Conservation (phyloP, 1,284 basidiomycete genomes). For the Takashimella tepidaria region DNA sequence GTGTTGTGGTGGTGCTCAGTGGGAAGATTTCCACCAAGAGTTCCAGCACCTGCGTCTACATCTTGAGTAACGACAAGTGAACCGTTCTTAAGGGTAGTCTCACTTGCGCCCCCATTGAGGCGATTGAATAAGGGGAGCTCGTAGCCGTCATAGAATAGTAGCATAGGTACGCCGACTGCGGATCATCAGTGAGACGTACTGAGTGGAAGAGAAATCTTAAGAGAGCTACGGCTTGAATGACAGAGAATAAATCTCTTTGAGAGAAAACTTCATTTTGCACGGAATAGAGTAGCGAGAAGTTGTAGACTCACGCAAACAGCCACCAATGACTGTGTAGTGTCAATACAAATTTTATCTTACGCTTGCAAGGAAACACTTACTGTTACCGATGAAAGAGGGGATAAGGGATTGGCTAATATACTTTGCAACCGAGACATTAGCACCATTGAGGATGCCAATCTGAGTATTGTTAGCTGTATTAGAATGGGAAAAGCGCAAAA, state of each 20-base stretch:
- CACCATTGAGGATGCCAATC: conserved; percentile 36
- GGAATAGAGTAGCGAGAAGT: too few relatives aligned
- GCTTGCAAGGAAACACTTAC: conserved; percentile 17
- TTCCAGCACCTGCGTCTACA: neutral
- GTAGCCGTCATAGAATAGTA: conserved; percentile 3
- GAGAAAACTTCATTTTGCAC: too few relatives aligned
- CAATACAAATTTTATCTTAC: neutral
- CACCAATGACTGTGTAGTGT: conserved; percentile 12
- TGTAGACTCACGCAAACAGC: conserved; percentile 8
- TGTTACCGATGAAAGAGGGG: conserved; percentile 25
- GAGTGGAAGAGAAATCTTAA: too few relatives aligned
- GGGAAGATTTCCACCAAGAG: neutral
- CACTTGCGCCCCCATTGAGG: too few relatives aligned
- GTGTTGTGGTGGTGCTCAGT: neutral
- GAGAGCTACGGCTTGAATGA: too few relatives aligned
- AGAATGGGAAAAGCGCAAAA: too few relatives aligned
- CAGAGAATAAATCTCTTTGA: too few relatives aligned
- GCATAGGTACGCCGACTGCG: conserved; percentile 11
- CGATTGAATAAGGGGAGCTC: conserved; percentile 3
- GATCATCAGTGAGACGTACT: too few relatives aligned
- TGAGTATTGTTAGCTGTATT: neutral
- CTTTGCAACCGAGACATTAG: conserved; percentile 14
- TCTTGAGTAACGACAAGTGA: neutral
- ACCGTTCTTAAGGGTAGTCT: neutral
- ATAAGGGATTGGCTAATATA: conserved; percentile 23